Evolutionary conservation across 1,139 yeast species (phyloP), one percentile per base, ranked within the genome.

Genomic region (Taphrina sp.): DNA sequence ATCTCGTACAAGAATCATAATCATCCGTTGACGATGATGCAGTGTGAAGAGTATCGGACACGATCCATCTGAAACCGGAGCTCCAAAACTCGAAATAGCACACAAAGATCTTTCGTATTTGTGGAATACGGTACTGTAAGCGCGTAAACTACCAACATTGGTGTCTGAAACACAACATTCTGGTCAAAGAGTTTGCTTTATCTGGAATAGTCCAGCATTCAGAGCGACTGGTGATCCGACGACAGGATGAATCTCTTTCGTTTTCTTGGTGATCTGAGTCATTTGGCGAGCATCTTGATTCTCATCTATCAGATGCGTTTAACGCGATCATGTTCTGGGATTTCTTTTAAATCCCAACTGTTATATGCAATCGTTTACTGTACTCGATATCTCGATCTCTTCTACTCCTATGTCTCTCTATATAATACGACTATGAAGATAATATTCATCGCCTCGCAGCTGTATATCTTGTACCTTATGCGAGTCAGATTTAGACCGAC

Each of bases 261-360:
- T 20, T 60, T 64, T 36, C 74, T 79, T 73, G 65, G 92, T 33
- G 98, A 92, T 67, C 68, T 87, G 60, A 80, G 94, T 52, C 98
- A 92, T 69, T 74, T 87, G 69, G 82, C 85, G 38, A 83, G 95
- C 65, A 85, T 87, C 60, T 73, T 86, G 60, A 77, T 92, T 59
- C 76, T 92, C 61, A 75, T 90, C 56, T 82, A 80, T 60, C 81
- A 89, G 52, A 87, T 92, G 65, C 80, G 76, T 59, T 69, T 72
- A 22, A 78, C 85, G 59, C 74, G 76, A 63, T 83, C 95, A 10
- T 82, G 85, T 56, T 79, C 82, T 41, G 98, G 98, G 34, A 79
- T 92, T 56, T 89, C 96, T 2, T 74, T 88, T 68, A 90, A 90
- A 72, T 87, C 97, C 0, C 97, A 92, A 68, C 74, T 79, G 0